Percentiles rank a stretch among this genome's conserved stretches.
phyloP scores from a whole-genome alignment of 352 stramenopile genomes.

The Phytophthora sp. region DNA sequence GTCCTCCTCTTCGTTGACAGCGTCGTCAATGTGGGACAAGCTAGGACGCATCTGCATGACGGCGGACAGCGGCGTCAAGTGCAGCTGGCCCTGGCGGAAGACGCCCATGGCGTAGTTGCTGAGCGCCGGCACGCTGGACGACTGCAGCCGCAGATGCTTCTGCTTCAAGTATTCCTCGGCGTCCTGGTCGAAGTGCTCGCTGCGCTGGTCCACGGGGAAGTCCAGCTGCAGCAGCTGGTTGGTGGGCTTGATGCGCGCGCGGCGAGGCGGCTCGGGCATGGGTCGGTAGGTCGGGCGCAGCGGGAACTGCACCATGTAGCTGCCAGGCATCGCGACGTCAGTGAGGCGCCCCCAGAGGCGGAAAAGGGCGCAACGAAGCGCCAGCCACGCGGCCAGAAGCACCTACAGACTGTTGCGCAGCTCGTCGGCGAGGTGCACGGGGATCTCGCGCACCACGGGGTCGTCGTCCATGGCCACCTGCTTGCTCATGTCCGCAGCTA shows the following conservation, averaged over 20 bases:
- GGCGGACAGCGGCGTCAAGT: constrained; percentile 70
- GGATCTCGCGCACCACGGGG: constrained; percentile 83
- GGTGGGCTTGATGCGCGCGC: constrained; percentile 71
- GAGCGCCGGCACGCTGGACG: constrained; percentile 60
- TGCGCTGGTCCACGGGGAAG: constrained; percentile 74
- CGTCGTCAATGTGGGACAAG: constrained; percentile 79
- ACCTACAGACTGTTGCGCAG: constrained; percentile 73
- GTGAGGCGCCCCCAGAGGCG: too few relatives aligned
- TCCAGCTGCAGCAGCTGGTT: constrained; percentile 84
- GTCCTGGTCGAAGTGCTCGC: constrained; percentile 77
- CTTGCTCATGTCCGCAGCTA: constrained; percentile 20
- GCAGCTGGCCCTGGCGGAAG: constrained; percentile 81
- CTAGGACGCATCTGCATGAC: constrained; percentile 87
- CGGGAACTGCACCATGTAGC: constrained; percentile 83
- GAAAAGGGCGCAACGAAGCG: too few relatives aligned
- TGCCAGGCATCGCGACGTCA: too few relatives aligned
- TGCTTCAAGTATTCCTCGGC: constrained; percentile 85
- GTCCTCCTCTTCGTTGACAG: constrained; percentile 70
- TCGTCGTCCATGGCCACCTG: constrained; percentile 54
- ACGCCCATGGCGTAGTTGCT: constrained; percentile 83
- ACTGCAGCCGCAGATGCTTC: constrained; percentile 71
- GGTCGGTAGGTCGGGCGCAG: constrained; percentile 79
- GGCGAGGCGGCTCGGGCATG: constrained; percentile 63
- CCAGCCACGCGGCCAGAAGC: neutral
- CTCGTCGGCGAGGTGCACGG: constrained; percentile 79